These are phyloP conservation scores for Aspergillus sp. DNA, from an alignment of 2,329 filamentous ascomycete species.

Conservation along the genomic window DNA sequence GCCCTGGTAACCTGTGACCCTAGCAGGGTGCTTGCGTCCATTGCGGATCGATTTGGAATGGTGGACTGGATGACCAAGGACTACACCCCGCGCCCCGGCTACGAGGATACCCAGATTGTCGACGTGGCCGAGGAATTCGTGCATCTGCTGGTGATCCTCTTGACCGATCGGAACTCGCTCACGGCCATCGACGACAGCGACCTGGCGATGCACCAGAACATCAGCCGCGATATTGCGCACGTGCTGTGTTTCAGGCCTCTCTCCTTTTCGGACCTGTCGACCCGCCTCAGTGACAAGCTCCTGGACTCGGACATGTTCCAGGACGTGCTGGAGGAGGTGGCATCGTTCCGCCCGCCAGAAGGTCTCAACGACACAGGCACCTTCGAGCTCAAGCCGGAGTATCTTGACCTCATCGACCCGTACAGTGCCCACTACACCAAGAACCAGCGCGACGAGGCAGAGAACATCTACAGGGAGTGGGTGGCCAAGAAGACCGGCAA, in stretches of 20 bases:
- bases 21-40: slow-evolving; percentile 78
- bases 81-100: slow-evolving; percentile 71
- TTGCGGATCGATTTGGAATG: slow-evolving; percentile 89
- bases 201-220: slow-evolving; percentile 63
- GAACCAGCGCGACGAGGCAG: slow-evolving; percentile 94
- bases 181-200: slow-evolving; percentile 37
- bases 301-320: slow-evolving; percentile 88
- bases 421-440: slow-evolving; percentile 96
- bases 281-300: slow-evolving; percentile 82
- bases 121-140: slow-evolving; percentile 96
- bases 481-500: slow-evolving; percentile 86
- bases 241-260: slow-evolving; percentile 94
- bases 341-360: slow-evolving; percentile 85
- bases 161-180: slow-evolving; percentile 84
- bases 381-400: slow-evolving; percentile 86
- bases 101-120: slow-evolving; percentile 83
- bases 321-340: slow-evolving; percentile 79
- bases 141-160: slow-evolving; percentile 83
- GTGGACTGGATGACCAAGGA: slow-evolving; percentile 81
- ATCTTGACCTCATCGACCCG: slow-evolving; percentile 84
- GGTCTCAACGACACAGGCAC: slow-evolving; percentile 89
- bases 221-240: slow-evolving; percentile 88
- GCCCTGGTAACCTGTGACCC: slow-evolving; percentile 84
- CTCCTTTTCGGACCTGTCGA: slow-evolving; percentile 87
- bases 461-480: slow-evolving; percentile 81